Base-by-base conservation (phyloP, 2,329 filamentous ascomycete species). In the Ophiostoma sp. region DNA sequence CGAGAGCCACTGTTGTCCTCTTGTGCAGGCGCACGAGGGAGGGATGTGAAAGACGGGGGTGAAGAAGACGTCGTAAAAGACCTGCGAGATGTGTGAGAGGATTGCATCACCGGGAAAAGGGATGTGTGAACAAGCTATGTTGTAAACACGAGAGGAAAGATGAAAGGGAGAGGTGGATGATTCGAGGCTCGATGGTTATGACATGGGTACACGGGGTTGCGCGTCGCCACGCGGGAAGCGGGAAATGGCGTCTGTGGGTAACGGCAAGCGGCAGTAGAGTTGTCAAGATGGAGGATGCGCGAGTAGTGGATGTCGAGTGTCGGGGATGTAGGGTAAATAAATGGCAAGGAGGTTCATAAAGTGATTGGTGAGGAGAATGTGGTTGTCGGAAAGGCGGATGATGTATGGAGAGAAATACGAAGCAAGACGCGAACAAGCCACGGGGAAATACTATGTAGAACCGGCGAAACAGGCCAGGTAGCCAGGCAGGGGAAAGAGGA, bases 11-110 rank as follows among this genome's bases (percentile, higher is more conserved):
- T 78, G 75, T 75, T 76, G 79, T 83, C 83, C 82, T 87, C 86
- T 85, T 84, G 86, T 85, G 86, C 85, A 77, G 79, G 76, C 76
- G 86, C 86, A 87, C 84, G 81, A 86, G 85, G 85, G 84, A 84
- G 82, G 79, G 81, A 79, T 77, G 80, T 79, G 76, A 79, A 78
- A 74, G 81, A 80, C 78, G 80, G 77, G 75, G 78, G 82, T 82
- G 79, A 77, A 77, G 84, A 80, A 82, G 84, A 87, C 86, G 85
- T 87, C 77, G 84, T 88, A 77, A 78, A 77, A 82, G 68, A 69
- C 70, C 72, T 72, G 70, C 17, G 15, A 35, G 64, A 66, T 33
- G 33, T 69, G 71, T 70, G 68, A 69, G 70, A 70, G n/a, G 39
- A 15, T 52, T n/a, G 48, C 69, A 71, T 69, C 35, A 64, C 52